These are phyloP conservation scores for Aspergillus niger DNA, from an alignment of 2,329 filamentous ascomycete genomes.

Conservation along the genomic window DNA sequence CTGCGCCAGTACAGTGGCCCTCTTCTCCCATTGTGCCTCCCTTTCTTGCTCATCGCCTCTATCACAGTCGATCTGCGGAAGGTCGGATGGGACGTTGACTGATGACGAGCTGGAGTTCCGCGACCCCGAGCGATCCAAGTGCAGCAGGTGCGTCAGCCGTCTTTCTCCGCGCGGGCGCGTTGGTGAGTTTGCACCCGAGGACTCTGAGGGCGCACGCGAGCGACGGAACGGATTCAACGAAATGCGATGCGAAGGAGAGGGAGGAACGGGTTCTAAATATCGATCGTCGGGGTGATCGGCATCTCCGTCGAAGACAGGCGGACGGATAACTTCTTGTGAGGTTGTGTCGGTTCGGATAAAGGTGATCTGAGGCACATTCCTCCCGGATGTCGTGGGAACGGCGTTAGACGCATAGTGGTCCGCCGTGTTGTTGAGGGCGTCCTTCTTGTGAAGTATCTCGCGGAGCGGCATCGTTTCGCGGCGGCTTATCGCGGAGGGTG, in stretches of 20 bases:
- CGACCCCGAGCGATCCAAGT: constrained; percentile 31
- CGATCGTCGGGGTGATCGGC: constrained; percentile 17
- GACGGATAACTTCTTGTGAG: constrained; percentile 75
- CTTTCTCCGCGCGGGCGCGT: constrained; percentile 31
- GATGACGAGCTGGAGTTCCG: constrained; percentile 45
- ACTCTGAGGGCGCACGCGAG: constrained; percentile 28
- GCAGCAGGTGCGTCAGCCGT: constrained; percentile 38
- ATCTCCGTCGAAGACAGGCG: constrained; percentile 60
- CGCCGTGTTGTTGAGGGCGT: constrained; percentile 47
- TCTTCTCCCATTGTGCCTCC: constrained; percentile 86
- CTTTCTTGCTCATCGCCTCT: constrained; percentile 54
- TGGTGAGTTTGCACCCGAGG: constrained; percentile 27
- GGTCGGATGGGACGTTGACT: constrained; percentile 73
- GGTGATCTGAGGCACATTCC: constrained; percentile 67
- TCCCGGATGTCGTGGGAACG: constrained; percentile 36
- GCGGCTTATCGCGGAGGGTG: constrained; percentile 13
- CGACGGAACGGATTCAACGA: constrained; percentile 38
- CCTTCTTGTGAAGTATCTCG: constrained; percentile 65
- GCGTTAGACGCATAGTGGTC: constrained; percentile 46
- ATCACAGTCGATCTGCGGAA: constrained; percentile 69
- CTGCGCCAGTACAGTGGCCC: constrained; percentile 83
- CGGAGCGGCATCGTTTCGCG: constrained; percentile 57
- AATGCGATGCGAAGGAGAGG: constrained; percentile 37
- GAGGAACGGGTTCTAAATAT: constrained; percentile 19
- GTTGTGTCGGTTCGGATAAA: constrained; percentile 84